Conservation (phyloP, 257 asterid species). For the Verbascum thapsus region DNA sequence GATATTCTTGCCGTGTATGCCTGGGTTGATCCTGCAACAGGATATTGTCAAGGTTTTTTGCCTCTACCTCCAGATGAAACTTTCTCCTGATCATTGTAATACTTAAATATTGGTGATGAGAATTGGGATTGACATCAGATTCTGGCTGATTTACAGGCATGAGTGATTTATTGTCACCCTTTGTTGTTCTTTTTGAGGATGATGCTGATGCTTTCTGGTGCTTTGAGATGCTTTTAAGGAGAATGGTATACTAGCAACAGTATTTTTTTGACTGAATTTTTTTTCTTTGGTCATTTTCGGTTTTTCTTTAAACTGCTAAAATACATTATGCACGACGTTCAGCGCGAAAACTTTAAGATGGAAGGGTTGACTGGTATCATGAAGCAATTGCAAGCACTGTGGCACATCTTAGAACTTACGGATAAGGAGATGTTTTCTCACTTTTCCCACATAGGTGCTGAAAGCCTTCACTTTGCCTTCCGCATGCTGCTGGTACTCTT, state of each 20-base stretch:
- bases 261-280: slow-evolving; percentile 21
- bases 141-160: slow-evolving; percentile 58
- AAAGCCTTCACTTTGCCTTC: slow-evolving; percentile 97
- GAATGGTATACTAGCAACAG: slow-evolving; percentile 58
- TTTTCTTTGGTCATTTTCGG: too few relatives aligned
- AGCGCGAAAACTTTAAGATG: slow-evolving; percentile 94
- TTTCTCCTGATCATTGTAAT: slow-evolving; percentile 21
- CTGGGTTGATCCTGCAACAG: slow-evolving; percentile 96
- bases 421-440: slow-evolving; percentile 90
- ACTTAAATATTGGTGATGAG: slow-evolving; percentile 14
- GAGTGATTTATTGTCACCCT: slow-evolving; percentile 97
- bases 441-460: slow-evolving; percentile 85
- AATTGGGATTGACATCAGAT: slow-evolving; percentile 31
- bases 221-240: slow-evolving; percentile 97
- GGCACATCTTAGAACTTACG: slow-evolving; percentile 90
- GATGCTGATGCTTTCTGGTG: slow-evolving; percentile 99
- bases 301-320: slow-evolving; percentile 31
- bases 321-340: slow-evolving; percentile 24
- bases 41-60: slow-evolving; percentile 92
- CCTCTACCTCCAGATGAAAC: slow-evolving; percentile 22
- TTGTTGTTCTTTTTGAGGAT: slow-evolving; percentile 95
- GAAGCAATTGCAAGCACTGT: slow-evolving; percentile 93
- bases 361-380: slow-evolving; percentile 98
- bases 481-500: slow-evolving; percentile 98
- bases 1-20: slow-evolving; percentile 99